Evolutionary conservation across 208 protist species (phyloP), one percentile per base, ranked within the genome.

Genomic region (Porcisia deanei): DNA sequence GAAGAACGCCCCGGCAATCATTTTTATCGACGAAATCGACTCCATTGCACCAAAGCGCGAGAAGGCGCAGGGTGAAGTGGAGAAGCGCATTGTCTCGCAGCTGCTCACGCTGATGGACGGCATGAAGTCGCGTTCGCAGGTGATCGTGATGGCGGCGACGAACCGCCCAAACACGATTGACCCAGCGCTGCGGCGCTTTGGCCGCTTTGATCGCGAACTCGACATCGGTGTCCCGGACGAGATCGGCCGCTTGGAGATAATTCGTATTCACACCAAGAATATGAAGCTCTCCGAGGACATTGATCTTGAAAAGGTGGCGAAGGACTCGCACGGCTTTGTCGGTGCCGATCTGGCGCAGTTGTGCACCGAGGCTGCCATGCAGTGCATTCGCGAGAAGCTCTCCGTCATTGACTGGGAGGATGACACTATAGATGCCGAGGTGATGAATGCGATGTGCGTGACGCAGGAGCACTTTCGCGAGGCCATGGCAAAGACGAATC

Each of bases 21-120:
- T 99, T 82, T 99, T 99, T 92, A 99, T 99, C 86, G 99, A 99
- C 88, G 99, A 99, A 91, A 99, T 99, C 75, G 99, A 99, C 92
- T 98, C 98, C 14, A 99, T 99, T 77, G 99, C 99, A 9, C 99
- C 99, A 61, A 99, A 99, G 93, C 94, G 99, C 81, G 99, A 99
- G 66, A 99, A 99, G 80, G 94, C 98, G 34, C 91, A 99, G 85
- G 99, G 99, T 73, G 99, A 99, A 91, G 99, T 99, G 65, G 99
- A 99, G 92, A 98, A 99, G 83, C 96, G 99, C 83, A 99, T 99
- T 86, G 99, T 99, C 10, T 99, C 99, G 34, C 99, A 99, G 95
- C 93, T 99, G 22, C 92, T 99, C 34, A 99, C 99, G 25, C 94
- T 99, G 9, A 99, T 99, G 99, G 99, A 99, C 85, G 99, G 99